Conservation (phyloP, 2,329 filamentous ascomycete genomes). For the Pseudopithomyces maydicus region DNA sequence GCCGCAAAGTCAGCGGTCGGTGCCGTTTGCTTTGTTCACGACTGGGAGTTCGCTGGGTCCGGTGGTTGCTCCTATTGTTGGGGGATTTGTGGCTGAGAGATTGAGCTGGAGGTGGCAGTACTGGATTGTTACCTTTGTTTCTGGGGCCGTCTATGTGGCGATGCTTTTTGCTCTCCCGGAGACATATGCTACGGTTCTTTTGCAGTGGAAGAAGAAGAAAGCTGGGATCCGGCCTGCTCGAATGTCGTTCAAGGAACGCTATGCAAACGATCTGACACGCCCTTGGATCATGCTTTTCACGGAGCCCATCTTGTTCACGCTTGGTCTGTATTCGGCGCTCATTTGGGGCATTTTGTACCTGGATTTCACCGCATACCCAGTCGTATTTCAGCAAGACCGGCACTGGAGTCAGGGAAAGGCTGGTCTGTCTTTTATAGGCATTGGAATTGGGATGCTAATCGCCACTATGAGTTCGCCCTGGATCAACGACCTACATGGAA, state of each 20-base stretch:
- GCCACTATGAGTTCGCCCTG: conserved; percentile 8
- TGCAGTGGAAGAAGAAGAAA: conserved; percentile 44
- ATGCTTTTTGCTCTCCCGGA: conserved; percentile 53
- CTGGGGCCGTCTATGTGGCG: conserved; percentile 21
- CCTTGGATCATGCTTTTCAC: conserved; percentile 66
- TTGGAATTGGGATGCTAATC: conserved; percentile 10
- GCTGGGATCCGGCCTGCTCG: conserved; percentile 57
- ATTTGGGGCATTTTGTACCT: conserved; percentile 66
- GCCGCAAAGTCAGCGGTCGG: conserved; percentile 4
- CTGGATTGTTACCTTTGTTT: conserved; percentile 10
- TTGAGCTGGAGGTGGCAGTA: conserved; percentile 11
- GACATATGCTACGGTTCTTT: conserved; percentile 58
- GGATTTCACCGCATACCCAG: conserved; percentile 36
- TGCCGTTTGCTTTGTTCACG: conserved; percentile 11
- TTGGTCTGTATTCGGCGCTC: conserved; percentile 70
- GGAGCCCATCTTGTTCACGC: conserved; percentile 70
- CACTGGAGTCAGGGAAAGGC: conserved; percentile 7
- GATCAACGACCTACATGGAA: conserved; percentile 11
- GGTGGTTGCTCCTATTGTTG: conserved; percentile 6
- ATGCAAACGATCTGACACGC: conserved; percentile 66
- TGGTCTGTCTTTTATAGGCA: conserved; percentile 11
- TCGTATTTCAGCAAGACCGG: conserved; percentile 4
- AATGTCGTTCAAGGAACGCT: conserved; percentile 62
- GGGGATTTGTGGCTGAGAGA: conserved; percentile 4
- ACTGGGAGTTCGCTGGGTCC: conserved; percentile 9